These are phyloP conservation scores for Ogataea corticis DNA, from an alignment of 805 yeast species.

Conservation along the genomic window DNA sequence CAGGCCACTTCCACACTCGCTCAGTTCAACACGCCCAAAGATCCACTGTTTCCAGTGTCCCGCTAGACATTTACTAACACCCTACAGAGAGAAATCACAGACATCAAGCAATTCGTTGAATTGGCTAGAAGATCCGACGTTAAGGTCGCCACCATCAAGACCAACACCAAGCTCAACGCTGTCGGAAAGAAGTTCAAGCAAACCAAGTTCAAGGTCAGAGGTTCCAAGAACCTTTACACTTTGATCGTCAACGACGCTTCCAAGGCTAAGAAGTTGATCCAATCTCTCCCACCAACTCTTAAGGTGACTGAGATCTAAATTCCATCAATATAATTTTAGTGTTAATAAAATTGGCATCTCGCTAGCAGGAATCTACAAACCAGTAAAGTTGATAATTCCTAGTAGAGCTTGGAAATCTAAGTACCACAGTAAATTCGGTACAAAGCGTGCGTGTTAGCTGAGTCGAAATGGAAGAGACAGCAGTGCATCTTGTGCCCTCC, in stretches of 20 bases:
- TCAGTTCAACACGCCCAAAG: neutral
- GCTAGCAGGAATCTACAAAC: conserved; percentile 2
- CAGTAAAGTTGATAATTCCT: neutral
- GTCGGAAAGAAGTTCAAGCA: conserved; percentile 84
- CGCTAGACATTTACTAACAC: conserved; percentile 21
- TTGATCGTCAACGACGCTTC: conserved; percentile 91
- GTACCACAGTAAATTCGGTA: no score
- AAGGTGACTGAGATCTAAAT: conserved; percentile 51
- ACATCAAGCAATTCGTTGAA: conserved; percentile 96
- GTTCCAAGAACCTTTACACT: conserved; percentile 92
- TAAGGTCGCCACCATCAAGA: conserved; percentile 89
- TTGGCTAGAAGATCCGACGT: conserved; percentile 96
- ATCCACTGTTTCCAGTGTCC: neutral
- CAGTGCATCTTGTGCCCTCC: no score
- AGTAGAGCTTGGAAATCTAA: no score
- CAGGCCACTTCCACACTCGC: no score
- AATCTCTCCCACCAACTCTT: conserved; percentile 94
- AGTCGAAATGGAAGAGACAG: no score
- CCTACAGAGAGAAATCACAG: conserved; percentile 70
- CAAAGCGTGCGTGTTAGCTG: no score
- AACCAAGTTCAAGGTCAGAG: conserved; percentile 99
- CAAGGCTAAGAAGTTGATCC: conserved; percentile 96
- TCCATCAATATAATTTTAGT: conserved; percentile 6
- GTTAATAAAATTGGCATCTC: conserved; percentile 8
- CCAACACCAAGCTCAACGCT: conserved; percentile 79